A percentile compares a stretch with the other conserved stretches of the same genome.
phyloP scores from a whole-genome alignment of 129 eudicot species.

The Flaveria bidentis region DNA sequence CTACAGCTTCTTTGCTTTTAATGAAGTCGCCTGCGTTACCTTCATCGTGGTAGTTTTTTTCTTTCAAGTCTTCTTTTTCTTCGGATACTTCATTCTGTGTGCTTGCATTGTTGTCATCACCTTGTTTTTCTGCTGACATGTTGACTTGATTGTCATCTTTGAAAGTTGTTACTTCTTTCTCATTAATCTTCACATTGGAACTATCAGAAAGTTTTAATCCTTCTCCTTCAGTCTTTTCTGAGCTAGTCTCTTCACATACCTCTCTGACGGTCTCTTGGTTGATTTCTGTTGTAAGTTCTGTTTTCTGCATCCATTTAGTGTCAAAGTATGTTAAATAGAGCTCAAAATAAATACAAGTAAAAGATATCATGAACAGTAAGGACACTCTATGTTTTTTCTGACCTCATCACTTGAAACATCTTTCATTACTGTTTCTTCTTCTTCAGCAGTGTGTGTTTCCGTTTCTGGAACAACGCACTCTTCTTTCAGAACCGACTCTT shows the following conservation, averaged over 20 bases:
- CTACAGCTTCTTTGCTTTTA: slow-evolving; percentile 1
- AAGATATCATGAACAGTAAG: background rate
- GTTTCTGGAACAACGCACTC: slow-evolving; percentile 24
- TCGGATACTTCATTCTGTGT: background rate
- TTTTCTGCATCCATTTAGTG: slow-evolving; percentile 19
- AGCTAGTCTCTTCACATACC: slow-evolving; percentile 22
- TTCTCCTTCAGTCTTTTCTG: slow-evolving; percentile 22
- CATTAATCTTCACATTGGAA: background rate
- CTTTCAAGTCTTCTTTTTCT: slow-evolving; percentile 3
- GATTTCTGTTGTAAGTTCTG: slow-evolving; percentile 14
- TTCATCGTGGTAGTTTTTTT: background rate
- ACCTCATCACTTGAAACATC: slow-evolving; percentile 40
- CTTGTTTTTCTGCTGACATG: slow-evolving; percentile 9
- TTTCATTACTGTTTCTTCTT: slow-evolving; percentile 3
- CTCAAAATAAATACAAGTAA: slow-evolving; percentile 7
- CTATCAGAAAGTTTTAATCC: background rate
- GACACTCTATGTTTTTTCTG: background rate
- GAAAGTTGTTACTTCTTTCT: background rate
- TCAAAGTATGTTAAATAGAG: background rate
- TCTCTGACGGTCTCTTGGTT: slow-evolving; percentile 18
- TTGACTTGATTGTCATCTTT: slow-evolving; percentile 10
- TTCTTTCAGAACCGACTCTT: slow-evolving; percentile 28
- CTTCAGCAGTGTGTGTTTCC: slow-evolving; percentile 18
- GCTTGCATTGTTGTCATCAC: background rate
- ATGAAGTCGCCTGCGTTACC: background rate